phyloP scores from a whole-genome alignment of 306 rosid species.

The Abrus pulchellus region DNA sequence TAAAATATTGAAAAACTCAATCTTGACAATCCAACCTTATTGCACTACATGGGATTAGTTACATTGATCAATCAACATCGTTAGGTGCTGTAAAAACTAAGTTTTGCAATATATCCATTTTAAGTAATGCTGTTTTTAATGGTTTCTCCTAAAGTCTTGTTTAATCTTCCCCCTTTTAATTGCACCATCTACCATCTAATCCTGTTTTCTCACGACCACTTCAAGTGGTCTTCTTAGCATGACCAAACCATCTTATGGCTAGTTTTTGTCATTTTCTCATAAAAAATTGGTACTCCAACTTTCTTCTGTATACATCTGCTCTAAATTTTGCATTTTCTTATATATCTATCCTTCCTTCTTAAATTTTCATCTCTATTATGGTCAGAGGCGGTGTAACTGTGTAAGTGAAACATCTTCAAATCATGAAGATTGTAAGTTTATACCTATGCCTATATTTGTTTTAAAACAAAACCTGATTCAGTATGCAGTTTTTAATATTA shows the following conservation, averaged over 20 bases:
- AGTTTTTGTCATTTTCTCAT: conserved; percentile 29
- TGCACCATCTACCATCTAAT: conserved; percentile 25
- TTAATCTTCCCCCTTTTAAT: conserved; percentile 26
- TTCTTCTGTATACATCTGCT: background rate
- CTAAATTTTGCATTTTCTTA: background rate
- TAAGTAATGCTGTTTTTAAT: conserved; percentile 13
- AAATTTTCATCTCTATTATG: conserved; percentile 8
- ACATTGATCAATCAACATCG: conserved; percentile 22
- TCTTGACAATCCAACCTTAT: conserved; percentile 19
- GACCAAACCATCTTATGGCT: conserved; percentile 29
- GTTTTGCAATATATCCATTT: background rate
- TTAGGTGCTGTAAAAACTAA: conserved; percentile 19
- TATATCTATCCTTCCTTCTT: background rate
- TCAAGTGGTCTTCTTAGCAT: conserved; percentile 24
- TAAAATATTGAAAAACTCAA: conserved; percentile 22
- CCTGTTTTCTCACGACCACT: conserved; percentile 8
- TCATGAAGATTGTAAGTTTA: conserved; percentile 16
- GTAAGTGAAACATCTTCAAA: conserved; percentile 28
- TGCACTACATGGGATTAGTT: background rate
- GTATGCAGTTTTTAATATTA: conserved; percentile 35
- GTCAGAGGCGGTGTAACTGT: conserved; percentile 10
- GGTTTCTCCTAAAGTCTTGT: conserved; percentile 23
- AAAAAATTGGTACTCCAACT: conserved; percentile 10
- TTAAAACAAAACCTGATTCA: conserved; percentile 37
- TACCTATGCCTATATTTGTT: conserved; percentile 1